phyloP scores from a whole-genome alignment of 441 rosid species.

The Erodium moschatum region DNA sequence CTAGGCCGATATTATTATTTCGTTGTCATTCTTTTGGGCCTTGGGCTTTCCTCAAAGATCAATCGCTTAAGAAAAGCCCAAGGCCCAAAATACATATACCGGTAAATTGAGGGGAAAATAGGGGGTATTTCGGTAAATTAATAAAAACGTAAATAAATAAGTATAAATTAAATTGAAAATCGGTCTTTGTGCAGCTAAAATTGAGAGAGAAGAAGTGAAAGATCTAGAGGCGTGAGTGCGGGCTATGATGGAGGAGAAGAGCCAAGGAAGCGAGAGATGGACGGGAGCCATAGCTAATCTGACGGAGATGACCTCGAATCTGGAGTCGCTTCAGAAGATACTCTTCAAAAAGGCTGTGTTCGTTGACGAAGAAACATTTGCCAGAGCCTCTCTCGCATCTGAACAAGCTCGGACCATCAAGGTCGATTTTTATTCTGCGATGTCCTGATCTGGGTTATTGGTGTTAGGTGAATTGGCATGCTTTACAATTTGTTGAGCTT shows the following conservation, averaged over 20 bases:
- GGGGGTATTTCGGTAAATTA: no score
- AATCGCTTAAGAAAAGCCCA: no score
- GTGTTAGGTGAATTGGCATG: neutral
- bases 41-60: no score
- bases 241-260: constrained; percentile 43
- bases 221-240: neutral
- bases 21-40: no score
- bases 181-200: neutral
- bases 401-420: constrained; percentile 86
- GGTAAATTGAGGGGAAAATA: no score
- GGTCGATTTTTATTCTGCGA: constrained; percentile 27
- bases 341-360: constrained; percentile 89
- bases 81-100: no score
- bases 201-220: neutral
- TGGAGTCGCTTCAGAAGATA: constrained; percentile 83
- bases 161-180: neutral
- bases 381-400: constrained; percentile 74
- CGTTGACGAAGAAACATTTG: constrained; percentile 75
- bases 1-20: no score
- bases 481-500: neutral
- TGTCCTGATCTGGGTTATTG: neutral
- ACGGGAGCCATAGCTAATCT: constrained; percentile 65
- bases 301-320: constrained; percentile 69
- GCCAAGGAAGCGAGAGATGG: constrained; percentile 69
- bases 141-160: no score